Evolutionary conservation across 202 grass and related monocot genomes (phyloP).

Genomic region (Saccharum hybrid): DNA sequence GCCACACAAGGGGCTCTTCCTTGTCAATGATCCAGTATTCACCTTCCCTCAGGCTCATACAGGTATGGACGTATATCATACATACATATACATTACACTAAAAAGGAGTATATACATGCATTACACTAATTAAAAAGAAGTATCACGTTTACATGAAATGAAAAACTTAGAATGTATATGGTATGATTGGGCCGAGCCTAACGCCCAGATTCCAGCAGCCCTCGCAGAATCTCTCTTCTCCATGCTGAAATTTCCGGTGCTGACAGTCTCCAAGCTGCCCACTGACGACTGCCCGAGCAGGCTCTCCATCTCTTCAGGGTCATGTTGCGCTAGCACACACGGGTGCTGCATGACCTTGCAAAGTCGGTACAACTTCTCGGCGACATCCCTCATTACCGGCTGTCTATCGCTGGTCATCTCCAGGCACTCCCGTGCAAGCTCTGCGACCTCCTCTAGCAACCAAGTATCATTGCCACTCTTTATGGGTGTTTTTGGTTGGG

Average conservation of each 20-base stretch:
- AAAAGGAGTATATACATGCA: too few relatives aligned
- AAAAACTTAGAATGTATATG: neutral
- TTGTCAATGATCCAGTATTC: too few relatives aligned
- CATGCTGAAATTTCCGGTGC: slow-evolving; percentile 9
- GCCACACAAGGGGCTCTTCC: too few relatives aligned
- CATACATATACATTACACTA: too few relatives aligned
- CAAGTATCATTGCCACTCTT: slow-evolving; percentile 7
- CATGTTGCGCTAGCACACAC: slow-evolving; percentile 26
- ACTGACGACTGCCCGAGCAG: slow-evolving; percentile 7
- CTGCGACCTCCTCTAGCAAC: slow-evolving; percentile 12
- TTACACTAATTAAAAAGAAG: too few relatives aligned
- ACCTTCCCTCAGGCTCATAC: too few relatives aligned
- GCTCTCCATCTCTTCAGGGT: slow-evolving; percentile 31
- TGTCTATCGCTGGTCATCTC: slow-evolving; percentile 40
- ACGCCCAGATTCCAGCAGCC: slow-evolving; percentile 13
- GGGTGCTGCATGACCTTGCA: slow-evolving; percentile 46
- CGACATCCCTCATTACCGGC: too few relatives aligned
- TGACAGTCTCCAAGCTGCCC: slow-evolving; percentile 7
- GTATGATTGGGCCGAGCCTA: neutral
- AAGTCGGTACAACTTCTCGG: slow-evolving; percentile 25
- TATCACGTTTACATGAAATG: too few relatives aligned
- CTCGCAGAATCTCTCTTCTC: slow-evolving; percentile 8
- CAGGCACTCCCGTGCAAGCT: slow-evolving; percentile 46
- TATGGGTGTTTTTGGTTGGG: neutral
- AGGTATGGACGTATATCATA: too few relatives aligned